These are phyloP conservation scores for Echria macrotheca DNA, from an alignment of 495 filamentous ascomycete genomes.

Conservation along the genomic window DNA sequence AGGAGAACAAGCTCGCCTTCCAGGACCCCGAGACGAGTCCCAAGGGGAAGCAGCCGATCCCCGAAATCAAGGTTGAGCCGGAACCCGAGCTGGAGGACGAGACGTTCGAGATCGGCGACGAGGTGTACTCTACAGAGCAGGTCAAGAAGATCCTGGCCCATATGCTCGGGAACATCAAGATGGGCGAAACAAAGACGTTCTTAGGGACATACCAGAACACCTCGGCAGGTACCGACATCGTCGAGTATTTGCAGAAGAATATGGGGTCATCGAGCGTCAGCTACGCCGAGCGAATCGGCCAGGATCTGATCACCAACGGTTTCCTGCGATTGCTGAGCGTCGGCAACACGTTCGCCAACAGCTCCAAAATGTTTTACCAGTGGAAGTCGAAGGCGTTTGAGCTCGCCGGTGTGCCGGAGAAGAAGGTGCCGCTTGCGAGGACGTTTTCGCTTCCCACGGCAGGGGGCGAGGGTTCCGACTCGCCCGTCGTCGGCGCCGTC, in stretches of 20 bases:
- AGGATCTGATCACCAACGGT: slow-evolving; percentile 81
- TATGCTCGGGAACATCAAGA: slow-evolving; percentile 78
- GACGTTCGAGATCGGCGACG: slow-evolving; percentile 83
- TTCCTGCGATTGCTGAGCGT: slow-evolving; percentile 90
- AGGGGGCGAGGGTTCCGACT: slow-evolving; percentile 56
- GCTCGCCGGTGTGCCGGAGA: slow-evolving; percentile 78
- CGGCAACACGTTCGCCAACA: slow-evolving; percentile 93
- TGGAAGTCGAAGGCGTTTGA: slow-evolving; percentile 93
- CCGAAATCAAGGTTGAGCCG: slow-evolving; percentile 55
- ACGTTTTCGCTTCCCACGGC: slow-evolving; percentile 57
- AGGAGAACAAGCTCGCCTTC: slow-evolving; percentile 97
- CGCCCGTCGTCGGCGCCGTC: slow-evolving; percentile 69
- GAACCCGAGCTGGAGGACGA: slow-evolving; percentile 58
- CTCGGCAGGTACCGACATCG: slow-evolving; percentile 83
- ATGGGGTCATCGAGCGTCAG: slow-evolving; percentile 77
- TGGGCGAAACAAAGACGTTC: slow-evolving; percentile 91
- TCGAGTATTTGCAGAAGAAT: slow-evolving; percentile 86
- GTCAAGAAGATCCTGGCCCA: slow-evolving; percentile 84
- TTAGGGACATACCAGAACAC: slow-evolving; percentile 92
- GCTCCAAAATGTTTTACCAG: slow-evolving; percentile 93
- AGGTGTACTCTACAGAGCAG: slow-evolving; percentile 74
- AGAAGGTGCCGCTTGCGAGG: slow-evolving; percentile 65
- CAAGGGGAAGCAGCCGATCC: slow-evolving; percentile 42
- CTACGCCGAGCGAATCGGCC: slow-evolving; percentile 87
- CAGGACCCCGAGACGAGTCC: slow-evolving; percentile 65